These are phyloP conservation scores for Rhodomyrtus psidioides DNA, from an alignment of 441 rosid genomes.

Conservation along the genomic window DNA sequence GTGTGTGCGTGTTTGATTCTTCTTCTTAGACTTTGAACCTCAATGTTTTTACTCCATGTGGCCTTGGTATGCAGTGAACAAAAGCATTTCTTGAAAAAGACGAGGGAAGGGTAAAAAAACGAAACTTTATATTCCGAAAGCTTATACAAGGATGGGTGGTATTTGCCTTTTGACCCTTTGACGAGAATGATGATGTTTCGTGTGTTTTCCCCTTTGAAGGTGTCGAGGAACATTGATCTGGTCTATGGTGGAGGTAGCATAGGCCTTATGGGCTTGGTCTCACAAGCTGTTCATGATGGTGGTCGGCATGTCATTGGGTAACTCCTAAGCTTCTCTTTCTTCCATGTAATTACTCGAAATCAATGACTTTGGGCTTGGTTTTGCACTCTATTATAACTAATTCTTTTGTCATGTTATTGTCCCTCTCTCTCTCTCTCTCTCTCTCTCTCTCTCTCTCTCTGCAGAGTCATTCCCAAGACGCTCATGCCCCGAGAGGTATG, in stretches of 20 bases:
- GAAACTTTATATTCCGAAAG: background rate
- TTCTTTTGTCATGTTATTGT: conserved; percentile 62
- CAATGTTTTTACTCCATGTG: background rate
- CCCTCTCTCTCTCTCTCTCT: conserved; percentile 4
- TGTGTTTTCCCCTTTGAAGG: conserved; percentile 37
- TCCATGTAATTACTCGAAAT: background rate
- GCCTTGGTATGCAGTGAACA: background rate
- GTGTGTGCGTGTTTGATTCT: background rate
- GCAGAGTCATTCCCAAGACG: conserved; percentile 99
- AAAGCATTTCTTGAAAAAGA: background rate
- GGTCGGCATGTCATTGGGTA: conserved; percentile 98
- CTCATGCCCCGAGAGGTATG: conserved; percentile 99
- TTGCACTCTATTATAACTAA: conserved; percentile 22
- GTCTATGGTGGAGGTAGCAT: conserved; percentile 98
- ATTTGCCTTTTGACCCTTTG: background rate
- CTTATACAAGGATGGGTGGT: background rate
- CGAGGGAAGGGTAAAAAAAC: background rate
- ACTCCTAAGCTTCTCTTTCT: background rate
- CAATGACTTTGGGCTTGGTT: conserved; percentile 4
- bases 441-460: conserved; percentile 2
- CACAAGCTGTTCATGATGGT: conserved; percentile 94
- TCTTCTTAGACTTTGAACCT: background rate
- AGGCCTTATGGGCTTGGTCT: conserved; percentile 91
- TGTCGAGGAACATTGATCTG: conserved; percentile 81
- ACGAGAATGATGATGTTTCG: conserved; percentile 8